Evolutionary conservation across 495 filamentous ascomycete genomes (phyloP).

Genomic region (Penicillium parvum): DNA sequence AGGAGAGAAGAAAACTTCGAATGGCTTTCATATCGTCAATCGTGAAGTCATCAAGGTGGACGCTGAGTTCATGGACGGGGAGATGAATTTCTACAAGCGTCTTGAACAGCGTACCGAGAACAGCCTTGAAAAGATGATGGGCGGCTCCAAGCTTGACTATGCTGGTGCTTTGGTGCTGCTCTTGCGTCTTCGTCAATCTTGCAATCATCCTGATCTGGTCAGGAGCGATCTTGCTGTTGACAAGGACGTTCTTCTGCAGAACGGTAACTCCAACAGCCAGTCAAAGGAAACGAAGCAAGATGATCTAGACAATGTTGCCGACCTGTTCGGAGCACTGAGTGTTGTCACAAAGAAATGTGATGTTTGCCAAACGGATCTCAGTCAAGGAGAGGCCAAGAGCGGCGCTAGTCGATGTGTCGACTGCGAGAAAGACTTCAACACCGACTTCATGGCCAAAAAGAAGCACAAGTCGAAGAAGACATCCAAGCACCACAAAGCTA

Average conservation of each 20-base stretch:
- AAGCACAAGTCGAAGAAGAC: constrained; percentile 43
- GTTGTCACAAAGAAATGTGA: constrained; percentile 83
- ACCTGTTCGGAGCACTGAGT: constrained; percentile 77
- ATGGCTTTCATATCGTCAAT: constrained; percentile 79
- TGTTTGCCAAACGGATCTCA: constrained; percentile 73
- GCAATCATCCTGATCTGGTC: constrained; percentile 87
- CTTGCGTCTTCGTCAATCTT: constrained; percentile 82
- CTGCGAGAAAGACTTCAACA: constrained; percentile 65
- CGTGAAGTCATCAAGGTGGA: constrained; percentile 79
- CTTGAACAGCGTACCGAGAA: constrained; percentile 80
- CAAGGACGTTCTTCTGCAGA: constrained; percentile 73
- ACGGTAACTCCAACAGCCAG: constrained; percentile 41
- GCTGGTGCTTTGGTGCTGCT: constrained; percentile 83
- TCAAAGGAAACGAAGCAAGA: constrained; percentile 46
- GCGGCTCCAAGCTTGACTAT: constrained; percentile 65
- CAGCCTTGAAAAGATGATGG: constrained; percentile 84
- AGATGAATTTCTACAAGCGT: constrained; percentile 78
- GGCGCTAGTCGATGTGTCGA: constrained; percentile 66
- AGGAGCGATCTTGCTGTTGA: constrained; percentile 81
- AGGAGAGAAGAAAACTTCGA: constrained; percentile 45
- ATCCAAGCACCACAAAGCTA: constrained; percentile 29
- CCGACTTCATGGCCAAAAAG: constrained; percentile 35
- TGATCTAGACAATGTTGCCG: constrained; percentile 77
- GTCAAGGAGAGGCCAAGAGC: constrained; percentile 47
- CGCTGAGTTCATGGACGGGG: constrained; percentile 72